Conservation (phyloP, 108 stramenopile genomes). For the Skeletonema tropicum region DNA sequence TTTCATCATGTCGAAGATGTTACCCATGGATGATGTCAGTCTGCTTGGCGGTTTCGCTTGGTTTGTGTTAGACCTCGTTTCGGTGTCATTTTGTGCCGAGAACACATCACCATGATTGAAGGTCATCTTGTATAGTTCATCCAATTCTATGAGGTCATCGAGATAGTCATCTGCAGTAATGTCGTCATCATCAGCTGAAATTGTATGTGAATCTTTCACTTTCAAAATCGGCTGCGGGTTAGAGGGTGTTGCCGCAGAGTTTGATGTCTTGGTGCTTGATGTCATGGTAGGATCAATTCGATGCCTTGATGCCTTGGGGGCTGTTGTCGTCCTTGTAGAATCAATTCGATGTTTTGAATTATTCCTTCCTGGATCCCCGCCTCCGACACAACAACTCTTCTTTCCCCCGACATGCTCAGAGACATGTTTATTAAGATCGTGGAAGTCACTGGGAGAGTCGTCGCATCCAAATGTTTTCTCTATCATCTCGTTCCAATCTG, state of each 20-base stretch:
- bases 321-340: too few relatives aligned
- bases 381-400: not conserved
- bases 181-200: too few relatives aligned
- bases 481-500: not conserved
- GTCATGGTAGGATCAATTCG: too few relatives aligned
- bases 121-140: not conserved
- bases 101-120: too few relatives aligned
- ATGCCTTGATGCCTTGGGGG: too few relatives aligned
- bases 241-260: too few relatives aligned
- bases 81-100: not conserved
- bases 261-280: too few relatives aligned
- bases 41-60: not conserved
- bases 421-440: not conserved
- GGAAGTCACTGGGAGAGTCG: not conserved
- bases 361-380: too few relatives aligned
- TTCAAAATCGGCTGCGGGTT: not conserved
- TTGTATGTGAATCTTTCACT: not conserved
- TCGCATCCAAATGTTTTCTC: slow-evolving; percentile 2
- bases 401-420: not conserved
- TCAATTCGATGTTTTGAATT: too few relatives aligned
- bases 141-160: not conserved
- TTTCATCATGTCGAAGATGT: not conserved
- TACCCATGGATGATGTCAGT: not conserved
- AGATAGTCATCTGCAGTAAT: too few relatives aligned
- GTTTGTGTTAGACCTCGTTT: not conserved